Percentiles rank a stretch among this genome's conserved stretches.
Evolutionary conservation across 805 yeast genomes (phyloP).

Genomic region (Candida tallmaniae): DNA sequence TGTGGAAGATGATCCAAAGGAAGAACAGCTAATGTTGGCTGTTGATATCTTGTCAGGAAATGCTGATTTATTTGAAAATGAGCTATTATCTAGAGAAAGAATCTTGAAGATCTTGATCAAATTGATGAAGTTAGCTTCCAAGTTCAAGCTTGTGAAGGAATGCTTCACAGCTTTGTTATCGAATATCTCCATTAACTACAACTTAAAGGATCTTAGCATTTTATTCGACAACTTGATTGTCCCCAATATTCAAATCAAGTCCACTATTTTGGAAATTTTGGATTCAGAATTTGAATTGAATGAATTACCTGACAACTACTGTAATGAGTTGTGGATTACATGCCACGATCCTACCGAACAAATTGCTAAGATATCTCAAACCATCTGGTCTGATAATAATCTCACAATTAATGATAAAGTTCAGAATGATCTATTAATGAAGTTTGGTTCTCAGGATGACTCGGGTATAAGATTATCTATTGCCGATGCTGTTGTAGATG

Average conservation of each 20-base stretch:
- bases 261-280: conserved; percentile 73
- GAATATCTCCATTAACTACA: conserved; percentile 61
- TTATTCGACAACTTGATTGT: conserved; percentile 55
- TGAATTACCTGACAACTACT: conserved; percentile 39
- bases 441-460: conserved; percentile 50
- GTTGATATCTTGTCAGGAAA: conserved; percentile 70
- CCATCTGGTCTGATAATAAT: conserved; percentile 81
- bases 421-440: conserved; percentile 30
- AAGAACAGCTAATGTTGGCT: conserved; percentile 76
- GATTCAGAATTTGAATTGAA: conserved; percentile 77
- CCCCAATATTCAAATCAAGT: conserved; percentile 67
- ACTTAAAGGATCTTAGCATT: conserved; percentile 51
- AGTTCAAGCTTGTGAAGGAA: conserved; percentile 78
- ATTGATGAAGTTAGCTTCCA: conserved; percentile 68
- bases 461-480: conserved; percentile 68
- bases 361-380: conserved; percentile 61
- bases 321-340: conserved; percentile 74
- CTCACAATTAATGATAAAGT: conserved; percentile 45
- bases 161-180: conserved; percentile 76
- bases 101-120: conserved; percentile 60
- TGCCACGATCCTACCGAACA: conserved; percentile 66
- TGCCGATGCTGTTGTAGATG: conserved; percentile 65
- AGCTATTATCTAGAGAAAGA: conserved; percentile 62
- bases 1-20: conserved; percentile 80
- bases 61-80: conserved; percentile 62